Evolutionary conservation across 179 eudicot species (phyloP).

Genomic region (Amaranthus tricolor): DNA sequence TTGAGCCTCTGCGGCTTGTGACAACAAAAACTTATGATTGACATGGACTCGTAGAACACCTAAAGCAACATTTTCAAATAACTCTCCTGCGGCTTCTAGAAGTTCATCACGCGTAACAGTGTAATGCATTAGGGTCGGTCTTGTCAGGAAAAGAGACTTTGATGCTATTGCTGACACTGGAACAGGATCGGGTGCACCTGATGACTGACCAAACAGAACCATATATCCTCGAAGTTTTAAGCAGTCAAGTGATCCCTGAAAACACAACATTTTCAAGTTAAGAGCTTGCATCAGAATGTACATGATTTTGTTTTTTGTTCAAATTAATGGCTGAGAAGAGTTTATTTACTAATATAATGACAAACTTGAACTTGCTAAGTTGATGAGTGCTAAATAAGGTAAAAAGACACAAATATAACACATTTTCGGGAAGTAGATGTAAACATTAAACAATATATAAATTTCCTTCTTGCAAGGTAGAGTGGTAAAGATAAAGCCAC

Average conservation of each 20-base stretch:
- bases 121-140: constrained; percentile 60
- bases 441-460: neutral
- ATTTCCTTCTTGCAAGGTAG: neutral
- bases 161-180: constrained; percentile 69
- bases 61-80: constrained; percentile 56
- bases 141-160: constrained; percentile 69
- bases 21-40: constrained; percentile 71
- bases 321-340: neutral
- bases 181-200: constrained; percentile 73
- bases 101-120: constrained; percentile 60
- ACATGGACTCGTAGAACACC: constrained; percentile 62
- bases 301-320: neutral
- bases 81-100: constrained; percentile 63
- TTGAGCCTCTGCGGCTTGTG: constrained; percentile 82
- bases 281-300: neutral
- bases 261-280: neutral
- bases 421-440: neutral
- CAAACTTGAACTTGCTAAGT: neutral
- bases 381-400: neutral
- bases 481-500: neutral
- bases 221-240: constrained; percentile 71
- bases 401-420: neutral
- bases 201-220: constrained; percentile 77
- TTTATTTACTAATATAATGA: neutral
- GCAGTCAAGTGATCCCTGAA: constrained; percentile 81